Conservation (phyloP, 306 rosid genomes). For the Acacia melanoxylon region DNA sequence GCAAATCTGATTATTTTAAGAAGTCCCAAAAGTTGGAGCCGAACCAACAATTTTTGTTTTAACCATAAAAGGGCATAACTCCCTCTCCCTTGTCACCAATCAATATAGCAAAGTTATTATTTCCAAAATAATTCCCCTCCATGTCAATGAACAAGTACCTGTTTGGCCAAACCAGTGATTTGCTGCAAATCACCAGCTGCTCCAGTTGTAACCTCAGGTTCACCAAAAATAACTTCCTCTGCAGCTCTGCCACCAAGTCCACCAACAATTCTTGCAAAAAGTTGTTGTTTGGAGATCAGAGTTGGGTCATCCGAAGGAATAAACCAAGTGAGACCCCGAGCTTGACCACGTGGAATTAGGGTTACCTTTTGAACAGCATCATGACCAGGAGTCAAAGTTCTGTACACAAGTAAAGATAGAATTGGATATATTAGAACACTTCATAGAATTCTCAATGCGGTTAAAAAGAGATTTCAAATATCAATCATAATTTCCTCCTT, state of each 20-base stretch:
- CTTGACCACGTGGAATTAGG: conserved; percentile 94
- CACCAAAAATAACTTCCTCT: conserved; percentile 94
- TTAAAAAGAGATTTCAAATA: conserved; percentile 9
- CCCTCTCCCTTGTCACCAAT: background rate
- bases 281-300: conserved; percentile 91
- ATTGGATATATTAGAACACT: conserved; percentile 25
- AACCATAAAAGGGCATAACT: background rate
- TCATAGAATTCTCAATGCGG: background rate
- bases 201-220: conserved; percentile 97
- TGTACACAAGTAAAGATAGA: conserved; percentile 39
- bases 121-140: background rate
- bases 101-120: background rate
- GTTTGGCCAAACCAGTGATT: conserved; percentile 91
- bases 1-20: too few relatives aligned
- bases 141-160: conserved; percentile 50
- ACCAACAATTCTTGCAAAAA: conserved; percentile 98
- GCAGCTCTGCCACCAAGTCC: conserved; percentile 99
- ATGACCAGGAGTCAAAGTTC: conserved; percentile 98
- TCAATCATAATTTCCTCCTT: background rate
- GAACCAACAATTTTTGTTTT: background rate
- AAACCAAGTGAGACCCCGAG: conserved; percentile 98
- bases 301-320: conserved; percentile 96
- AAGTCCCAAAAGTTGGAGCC: background rate
- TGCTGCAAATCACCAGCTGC: conserved; percentile 98
- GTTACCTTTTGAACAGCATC: conserved; percentile 95